Base-by-base conservation (phyloP, 2,329 filamentous ascomycete species). In the Davidsoniella neocaledoniae region DNA sequence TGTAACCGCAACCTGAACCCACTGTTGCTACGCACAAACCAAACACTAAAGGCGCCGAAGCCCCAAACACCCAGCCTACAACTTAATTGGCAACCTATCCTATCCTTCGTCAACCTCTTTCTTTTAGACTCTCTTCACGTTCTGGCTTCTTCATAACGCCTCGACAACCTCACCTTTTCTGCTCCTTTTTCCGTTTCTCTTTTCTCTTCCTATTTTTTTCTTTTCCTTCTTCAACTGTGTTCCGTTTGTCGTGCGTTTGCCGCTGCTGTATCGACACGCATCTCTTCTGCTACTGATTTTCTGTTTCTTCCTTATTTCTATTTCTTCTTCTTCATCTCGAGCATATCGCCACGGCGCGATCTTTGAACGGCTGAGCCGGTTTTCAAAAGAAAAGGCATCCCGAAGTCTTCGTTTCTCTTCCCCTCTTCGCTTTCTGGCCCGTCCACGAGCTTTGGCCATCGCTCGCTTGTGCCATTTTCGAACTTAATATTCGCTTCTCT, bases 361-460 rank as follows among this genome's bases (percentile, higher is more conserved):
- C 23, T 17, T 49, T 44, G 46, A 49, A 43, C 46, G 46, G 42
- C 50, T 52, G 46, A 47, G 49, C 49, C 49, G 49, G 42, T 47
- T 43, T 26, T 48, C 33, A 12, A 26, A 14, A 9, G 12, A 33
- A 9, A 33, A 33, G 29, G 29, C 6, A 33, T 33, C 12, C 29
- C 29, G 29, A 33, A 9, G 29, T 49, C 38, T 42, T 37, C 40
- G 43, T 33, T 41, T 29, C 46, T 40, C 12, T n/a, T n/a, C 25
- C 23, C 26, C 25, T 29, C 26, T 33, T 33, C 26, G 43, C 21
- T 29, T 14, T 25, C 29, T 19, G 9, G 14, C 21, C 36, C 19
- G 21, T 7, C 43, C 14, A 17, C n/a, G 26, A 17, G 46, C 36
- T 36, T 43, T 33, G 29, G 8, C 8, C 29, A 33, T 4, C 12